phyloP scores from a whole-genome alignment of 1,284 basidiomycete genomes.

The Cryptococcus deneoformans region DNA sequence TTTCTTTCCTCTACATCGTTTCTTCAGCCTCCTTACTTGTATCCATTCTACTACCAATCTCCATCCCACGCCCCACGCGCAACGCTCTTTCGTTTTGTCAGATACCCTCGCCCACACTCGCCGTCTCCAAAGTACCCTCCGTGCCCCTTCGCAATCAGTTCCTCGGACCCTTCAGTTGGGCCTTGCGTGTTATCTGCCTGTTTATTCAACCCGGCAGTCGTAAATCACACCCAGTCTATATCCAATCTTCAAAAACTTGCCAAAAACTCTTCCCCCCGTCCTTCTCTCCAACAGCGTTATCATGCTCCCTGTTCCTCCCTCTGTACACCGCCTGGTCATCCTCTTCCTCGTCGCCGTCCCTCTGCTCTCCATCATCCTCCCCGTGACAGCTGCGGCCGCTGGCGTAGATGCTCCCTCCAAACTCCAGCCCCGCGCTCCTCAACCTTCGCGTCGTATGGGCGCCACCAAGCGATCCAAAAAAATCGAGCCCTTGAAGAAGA shows the following conservation, averaged over 20 bases:
- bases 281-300: not conserved
- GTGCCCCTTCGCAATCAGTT: not conserved
- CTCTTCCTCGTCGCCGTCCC: constrained; percentile 30
- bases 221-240: not conserved
- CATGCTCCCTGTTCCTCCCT: not conserved
- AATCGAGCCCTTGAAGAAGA: constrained; percentile 35
- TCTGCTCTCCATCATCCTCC: constrained; percentile 20
- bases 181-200: not conserved
- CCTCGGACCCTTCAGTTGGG: no score
- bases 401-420: constrained; percentile 18
- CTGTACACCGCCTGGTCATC: constrained; percentile 17
- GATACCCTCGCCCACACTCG: no score
- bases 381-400: constrained; percentile 7
- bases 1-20: not conserved
- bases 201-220: not conserved
- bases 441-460: constrained; percentile 44
- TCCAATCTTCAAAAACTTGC: not conserved
- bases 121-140: no score
- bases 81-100: no score
- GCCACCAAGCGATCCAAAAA: constrained; percentile 31
- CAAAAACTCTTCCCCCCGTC: not conserved
- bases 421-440: constrained; percentile 36
- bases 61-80: not conserved
- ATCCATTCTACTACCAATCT: constrained; percentile 3
- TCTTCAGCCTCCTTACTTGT: not conserved